A percentile compares a stretch with the other conserved stretches of the same genome.
Conservation (phyloP, 805 yeast genomes). For the Monosporozyma aquatica region DNA sequence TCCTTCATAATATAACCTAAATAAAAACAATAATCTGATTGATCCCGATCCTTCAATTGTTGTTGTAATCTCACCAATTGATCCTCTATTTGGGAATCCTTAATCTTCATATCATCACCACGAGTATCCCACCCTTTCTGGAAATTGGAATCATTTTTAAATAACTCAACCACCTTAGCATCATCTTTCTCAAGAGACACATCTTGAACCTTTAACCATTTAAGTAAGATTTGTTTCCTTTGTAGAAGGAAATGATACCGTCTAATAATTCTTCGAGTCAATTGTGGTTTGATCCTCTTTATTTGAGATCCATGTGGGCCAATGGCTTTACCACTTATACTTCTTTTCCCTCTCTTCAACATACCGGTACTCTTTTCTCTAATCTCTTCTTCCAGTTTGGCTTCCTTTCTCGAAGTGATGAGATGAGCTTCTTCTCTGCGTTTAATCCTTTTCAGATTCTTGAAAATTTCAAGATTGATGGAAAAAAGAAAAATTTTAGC, state of each 20-base stretch:
- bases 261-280: conserved; percentile 68
- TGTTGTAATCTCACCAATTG: conserved; percentile 6
- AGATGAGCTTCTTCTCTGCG: conserved; percentile 10
- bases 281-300: conserved; percentile 55
- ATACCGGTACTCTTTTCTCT: conserved; percentile 2
- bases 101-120: conserved; percentile 1
- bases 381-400: neutral
- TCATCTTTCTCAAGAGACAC: neutral
- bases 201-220: conserved; percentile 19
- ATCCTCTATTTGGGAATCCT: conserved; percentile 9
- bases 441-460: neutral
- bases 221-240: conserved; percentile 37
- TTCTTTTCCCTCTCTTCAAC: conserved; percentile 25
- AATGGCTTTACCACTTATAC: conserved; percentile 31
- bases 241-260: conserved; percentile 66
- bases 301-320: conserved; percentile 24
- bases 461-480: too few species aligned
- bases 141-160: neutral
- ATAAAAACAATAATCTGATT: conserved; percentile 13
- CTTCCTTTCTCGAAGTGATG: conserved; percentile 15
- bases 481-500: conserved; percentile 1
- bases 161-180: neutral
- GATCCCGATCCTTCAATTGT: conserved; percentile 10
- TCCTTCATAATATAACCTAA: conserved; percentile 55
- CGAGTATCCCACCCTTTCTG: conserved; percentile 4